Evolutionary conservation across 2,329 filamentous ascomycete genomes (phyloP).

Genomic region (Penicillium occitanis): DNA sequence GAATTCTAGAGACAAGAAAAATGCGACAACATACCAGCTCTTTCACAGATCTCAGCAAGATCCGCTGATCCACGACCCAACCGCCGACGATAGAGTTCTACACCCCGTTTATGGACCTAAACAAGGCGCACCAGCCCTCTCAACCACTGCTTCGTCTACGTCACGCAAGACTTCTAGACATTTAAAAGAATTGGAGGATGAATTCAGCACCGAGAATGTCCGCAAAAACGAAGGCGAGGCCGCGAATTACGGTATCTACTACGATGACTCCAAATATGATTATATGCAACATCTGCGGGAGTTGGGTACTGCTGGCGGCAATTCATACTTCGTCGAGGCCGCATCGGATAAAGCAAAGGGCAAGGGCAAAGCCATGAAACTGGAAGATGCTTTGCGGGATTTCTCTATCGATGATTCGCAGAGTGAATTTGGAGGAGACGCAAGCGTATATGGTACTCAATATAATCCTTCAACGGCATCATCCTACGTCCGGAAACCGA

Average conservation of each 20-base stretch:
- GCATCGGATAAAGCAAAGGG: slow-evolving; percentile 61
- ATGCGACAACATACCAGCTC: slow-evolving; percentile 86
- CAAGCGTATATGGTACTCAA: slow-evolving; percentile 48
- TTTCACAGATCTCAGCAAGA: slow-evolving; percentile 97
- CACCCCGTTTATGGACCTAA: slow-evolving; percentile 59
- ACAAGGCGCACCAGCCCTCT: slow-evolving; percentile 27
- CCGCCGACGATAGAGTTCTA: slow-evolving; percentile 86
- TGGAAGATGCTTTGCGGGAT: slow-evolving; percentile 78
- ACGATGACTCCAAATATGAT: slow-evolving; percentile 92
- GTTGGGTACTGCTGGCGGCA: slow-evolving; percentile 66
- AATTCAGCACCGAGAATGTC: slow-evolving; percentile 67
- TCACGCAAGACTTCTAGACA: slow-evolving; percentile 59
- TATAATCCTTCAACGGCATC: slow-evolving; percentile 53
- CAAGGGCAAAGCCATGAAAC: slow-evolving; percentile 71
- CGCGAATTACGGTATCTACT: slow-evolving; percentile 90
- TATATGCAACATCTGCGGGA: slow-evolving; percentile 99
- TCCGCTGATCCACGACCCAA: slow-evolving; percentile 88
- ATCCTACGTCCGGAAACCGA: slow-evolving; percentile 72
- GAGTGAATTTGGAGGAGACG: slow-evolving; percentile 27
- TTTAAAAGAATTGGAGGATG: slow-evolving; percentile 72
- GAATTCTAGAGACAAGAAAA: slow-evolving; percentile 74
- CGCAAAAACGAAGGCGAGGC: slow-evolving; percentile 94
- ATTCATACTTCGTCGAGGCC: slow-evolving; percentile 79
- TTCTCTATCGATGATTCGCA: slow-evolving; percentile 47
- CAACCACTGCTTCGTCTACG: slow-evolving; percentile 32